Conservation (phyloP, 108 stramenopile genomes). For the Epipyxis sp. region DNA sequence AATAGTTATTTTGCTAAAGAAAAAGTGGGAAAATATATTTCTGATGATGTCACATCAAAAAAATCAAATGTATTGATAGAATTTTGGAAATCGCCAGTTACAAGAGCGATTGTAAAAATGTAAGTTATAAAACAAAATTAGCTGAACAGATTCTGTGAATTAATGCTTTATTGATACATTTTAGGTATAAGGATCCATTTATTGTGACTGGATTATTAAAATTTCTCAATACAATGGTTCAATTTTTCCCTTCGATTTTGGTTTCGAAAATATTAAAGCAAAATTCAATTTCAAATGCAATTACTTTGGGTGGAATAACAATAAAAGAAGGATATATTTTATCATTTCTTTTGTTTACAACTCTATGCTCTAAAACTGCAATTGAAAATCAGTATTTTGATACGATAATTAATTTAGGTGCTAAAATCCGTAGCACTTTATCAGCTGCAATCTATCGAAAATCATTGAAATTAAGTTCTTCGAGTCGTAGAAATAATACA, state of each 20-base stretch:
- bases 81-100: not conserved
- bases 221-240: not conserved
- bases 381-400: slow-evolving; percentile 84
- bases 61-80: not conserved
- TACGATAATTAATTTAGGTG: slow-evolving; percentile 63
- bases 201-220: not conserved
- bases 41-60: not conserved
- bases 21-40: not conserved
- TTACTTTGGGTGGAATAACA: slow-evolving; percentile 56
- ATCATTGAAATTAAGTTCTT: not conserved
- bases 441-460: slow-evolving; percentile 23
- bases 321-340: slow-evolving; percentile 29
- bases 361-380: slow-evolving; percentile 66
- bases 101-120: slow-evolving; percentile 9
- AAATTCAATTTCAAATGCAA: slow-evolving; percentile 48
- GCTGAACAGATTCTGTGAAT: not conserved
- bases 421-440: slow-evolving; percentile 59
- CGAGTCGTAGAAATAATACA: not conserved
- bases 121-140: not conserved
- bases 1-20: not conserved
- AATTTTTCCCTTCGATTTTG: slow-evolving; percentile 5
- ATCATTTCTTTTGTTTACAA: slow-evolving; percentile 32
- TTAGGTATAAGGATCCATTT: not conserved
- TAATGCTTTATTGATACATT: not conserved
- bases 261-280: not conserved